A percentile compares a stretch with the other conserved stretches of the same genome.
These are phyloP conservation scores for Trichoderma orchidacearum DNA, from an alignment of 495 filamentous ascomycete species.

Conservation along the genomic window DNA sequence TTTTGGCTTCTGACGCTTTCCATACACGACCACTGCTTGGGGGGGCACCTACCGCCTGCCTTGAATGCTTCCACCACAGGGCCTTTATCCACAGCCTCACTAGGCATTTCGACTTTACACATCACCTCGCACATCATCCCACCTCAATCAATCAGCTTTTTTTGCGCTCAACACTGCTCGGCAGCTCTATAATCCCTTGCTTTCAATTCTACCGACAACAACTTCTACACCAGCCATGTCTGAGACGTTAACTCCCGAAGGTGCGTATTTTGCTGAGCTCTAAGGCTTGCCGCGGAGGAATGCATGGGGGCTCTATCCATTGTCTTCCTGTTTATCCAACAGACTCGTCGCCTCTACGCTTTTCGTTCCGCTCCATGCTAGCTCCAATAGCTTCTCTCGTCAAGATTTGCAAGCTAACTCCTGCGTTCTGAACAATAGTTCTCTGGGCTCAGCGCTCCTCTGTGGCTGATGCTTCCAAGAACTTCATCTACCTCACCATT, in stretches of 20 bases:
- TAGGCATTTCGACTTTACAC: neutral
- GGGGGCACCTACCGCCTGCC: slow-evolving; percentile 1
- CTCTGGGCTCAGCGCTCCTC: slow-evolving; percentile 97
- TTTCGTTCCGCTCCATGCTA: neutral
- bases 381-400: neutral
- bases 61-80: neutral
- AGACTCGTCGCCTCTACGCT: neutral
- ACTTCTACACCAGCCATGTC: slow-evolving; percentile 12
- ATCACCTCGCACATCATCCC: neutral
- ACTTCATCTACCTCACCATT: slow-evolving; percentile 87
- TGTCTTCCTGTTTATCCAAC: neutral
- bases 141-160: neutral
- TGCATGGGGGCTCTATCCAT: too few relatives aligned
- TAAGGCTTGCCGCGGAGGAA: neutral
- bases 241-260: slow-evolving; percentile 18
- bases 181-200: neutral
- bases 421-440: slow-evolving; percentile 40
- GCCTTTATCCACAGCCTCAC: neutral
- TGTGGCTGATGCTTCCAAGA: slow-evolving; percentile 62
- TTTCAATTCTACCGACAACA: slow-evolving; percentile 3
- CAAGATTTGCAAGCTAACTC: slow-evolving; percentile 14
- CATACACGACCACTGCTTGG: slow-evolving; percentile 11
- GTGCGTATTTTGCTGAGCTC: slow-evolving; percentile 8
- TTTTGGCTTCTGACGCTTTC: slow-evolving; percentile 24
- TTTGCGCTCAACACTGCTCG: neutral